Evolutionary conservation across 1,284 basidiomycete species (phyloP).

Genomic region (Malassezia japonica): DNA sequence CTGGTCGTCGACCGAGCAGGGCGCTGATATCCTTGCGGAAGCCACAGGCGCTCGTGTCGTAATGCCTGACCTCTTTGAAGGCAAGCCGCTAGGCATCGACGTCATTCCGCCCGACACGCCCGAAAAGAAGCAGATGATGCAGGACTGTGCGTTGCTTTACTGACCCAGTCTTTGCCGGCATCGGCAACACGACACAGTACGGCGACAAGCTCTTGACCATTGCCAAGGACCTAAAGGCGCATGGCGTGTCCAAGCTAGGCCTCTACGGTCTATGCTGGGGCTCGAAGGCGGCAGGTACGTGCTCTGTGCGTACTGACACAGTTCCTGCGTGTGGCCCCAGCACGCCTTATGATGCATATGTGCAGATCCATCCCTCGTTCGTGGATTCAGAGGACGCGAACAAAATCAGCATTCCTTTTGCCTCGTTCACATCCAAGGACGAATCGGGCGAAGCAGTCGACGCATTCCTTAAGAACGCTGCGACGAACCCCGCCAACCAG

Average conservation of each 20-base stretch:
- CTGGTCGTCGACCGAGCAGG: conserved; percentile 51
- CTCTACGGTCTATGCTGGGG: conserved; percentile 51
- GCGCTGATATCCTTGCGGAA: conserved; percentile 55
- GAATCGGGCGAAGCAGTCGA: conserved; percentile 53
- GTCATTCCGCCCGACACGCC: conserved; percentile 54
- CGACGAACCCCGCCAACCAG: conserved; percentile 50
- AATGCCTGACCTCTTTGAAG: conserved; percentile 61
- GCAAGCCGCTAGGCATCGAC: conserved; percentile 53
- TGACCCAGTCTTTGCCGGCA: conserved; percentile 12
- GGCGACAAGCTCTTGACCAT: conserved; percentile 53
- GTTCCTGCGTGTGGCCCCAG: conserved; percentile 23
- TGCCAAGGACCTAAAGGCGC: conserved; percentile 52
- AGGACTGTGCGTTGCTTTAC: conserved; percentile 35
- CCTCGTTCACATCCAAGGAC: conserved; percentile 57
- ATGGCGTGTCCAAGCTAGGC: conserved; percentile 54
- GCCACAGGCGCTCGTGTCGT: conserved; percentile 51
- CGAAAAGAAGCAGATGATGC: conserved; percentile 36
- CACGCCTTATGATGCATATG: conserved; percentile 25
- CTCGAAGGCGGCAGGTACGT: conserved; percentile 20
- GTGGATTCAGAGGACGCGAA: conserved; percentile 55
- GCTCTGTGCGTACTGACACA: background rate
- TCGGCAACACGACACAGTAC: conserved; percentile 50
- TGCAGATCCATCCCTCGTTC: conserved; percentile 50
- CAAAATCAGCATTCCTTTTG: conserved; percentile 56
- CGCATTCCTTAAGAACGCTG: conserved; percentile 52